A percentile compares a stretch with the other conserved stretches of the same genome.
Evolutionary conservation across 1,284 basidiomycete genomes (phyloP).

Genomic region (Ceratobasidium sp.): DNA sequence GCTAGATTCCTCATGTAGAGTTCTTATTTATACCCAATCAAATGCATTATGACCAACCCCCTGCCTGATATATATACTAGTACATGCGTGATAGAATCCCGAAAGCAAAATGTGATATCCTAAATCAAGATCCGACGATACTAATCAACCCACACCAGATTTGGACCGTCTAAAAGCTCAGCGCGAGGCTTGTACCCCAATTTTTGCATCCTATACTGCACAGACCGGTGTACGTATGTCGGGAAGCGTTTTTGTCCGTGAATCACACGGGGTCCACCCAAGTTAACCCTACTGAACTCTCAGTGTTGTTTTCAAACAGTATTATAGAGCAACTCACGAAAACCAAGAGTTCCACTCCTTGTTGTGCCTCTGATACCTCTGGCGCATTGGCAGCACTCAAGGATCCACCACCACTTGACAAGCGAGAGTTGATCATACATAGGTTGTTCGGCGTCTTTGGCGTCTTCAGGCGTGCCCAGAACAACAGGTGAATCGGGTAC

Average conservation of each 20-base stretch:
- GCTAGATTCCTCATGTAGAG: not conserved
- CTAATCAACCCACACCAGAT: slow-evolving; percentile 22
- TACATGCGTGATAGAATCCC: too few relatives aligned
- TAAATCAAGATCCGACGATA: too few relatives aligned
- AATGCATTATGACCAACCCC: too few relatives aligned
- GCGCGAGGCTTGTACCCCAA: slow-evolving; percentile 38
- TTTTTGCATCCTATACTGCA: slow-evolving; percentile 33
- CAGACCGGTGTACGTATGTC: slow-evolving; percentile 39
- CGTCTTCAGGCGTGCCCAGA: slow-evolving; percentile 13
- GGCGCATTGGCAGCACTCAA: slow-evolving; percentile 39
- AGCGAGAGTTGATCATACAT: slow-evolving; percentile 37
- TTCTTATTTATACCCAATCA: not conserved
- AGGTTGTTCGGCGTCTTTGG: slow-evolving; percentile 1
- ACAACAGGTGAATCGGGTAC: not conserved
- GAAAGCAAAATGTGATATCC: too few relatives aligned
- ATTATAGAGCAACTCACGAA: not conserved
- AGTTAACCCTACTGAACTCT: not conserved
- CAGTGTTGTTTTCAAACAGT: not conserved
- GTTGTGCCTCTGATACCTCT: slow-evolving; percentile 32
- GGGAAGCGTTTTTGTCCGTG: slow-evolving; percentile 35
- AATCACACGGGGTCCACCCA: slow-evolving; percentile 15
- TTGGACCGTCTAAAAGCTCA: slow-evolving; percentile 19
- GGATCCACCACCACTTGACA: slow-evolving; percentile 37
- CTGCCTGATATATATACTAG: not conserved
- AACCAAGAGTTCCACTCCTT: slow-evolving; percentile 15